Evolutionary conservation across 805 yeast species (phyloP), one percentile per base, ranked within the genome.

Genomic region (Zygosaccharomyces siamensis): DNA sequence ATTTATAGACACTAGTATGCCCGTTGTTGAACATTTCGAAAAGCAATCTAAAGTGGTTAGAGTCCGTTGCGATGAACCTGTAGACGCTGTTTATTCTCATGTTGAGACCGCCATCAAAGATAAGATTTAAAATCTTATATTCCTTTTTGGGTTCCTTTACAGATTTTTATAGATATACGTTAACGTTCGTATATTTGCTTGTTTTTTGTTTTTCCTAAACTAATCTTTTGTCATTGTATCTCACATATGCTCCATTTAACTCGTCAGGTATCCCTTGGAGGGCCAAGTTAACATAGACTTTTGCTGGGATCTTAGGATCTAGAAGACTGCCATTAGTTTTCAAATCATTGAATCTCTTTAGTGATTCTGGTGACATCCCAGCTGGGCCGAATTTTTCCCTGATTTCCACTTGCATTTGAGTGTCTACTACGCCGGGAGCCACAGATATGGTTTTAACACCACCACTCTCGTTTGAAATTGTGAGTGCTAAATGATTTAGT

Each of bases 351-450:
- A 92, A 92, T 52, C 83, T 72, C 45, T 79, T 69, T 53, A 80
- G 74, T 3, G 80, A 77, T 16, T 76, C 80, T 0, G 73, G 69
- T 0, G 75, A 71, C 97, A 90, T 90, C 24, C 71, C 70, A 3
- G 59, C 53, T 2, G 82, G 80, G 54, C 78, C 72, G 51, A 69
- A 80, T 39, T 67, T 74, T 14, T 79, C 84, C 58, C 98, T 79
- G 49, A 92, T 89, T 47, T 80, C 83, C 6, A 55, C 64, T 69
- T 93, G 98, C 98, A 93, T 92, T 18, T 72, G 72, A 1, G 99
- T 92, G 62, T 88, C 88, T 1, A 93, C 97, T 1, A 89, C 95
- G 3, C 99, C 98, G 0, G 98, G 98, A 0, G 96, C 97, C 21
- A 93, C 75, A 0, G 97, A 74, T 8, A 89, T 69, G 3, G 84